Percentiles rank a stretch among this genome's conserved stretches.
Conservation (phyloP, 2,329 filamentous ascomycete genomes). For the Coniochaeta sp. region DNA sequence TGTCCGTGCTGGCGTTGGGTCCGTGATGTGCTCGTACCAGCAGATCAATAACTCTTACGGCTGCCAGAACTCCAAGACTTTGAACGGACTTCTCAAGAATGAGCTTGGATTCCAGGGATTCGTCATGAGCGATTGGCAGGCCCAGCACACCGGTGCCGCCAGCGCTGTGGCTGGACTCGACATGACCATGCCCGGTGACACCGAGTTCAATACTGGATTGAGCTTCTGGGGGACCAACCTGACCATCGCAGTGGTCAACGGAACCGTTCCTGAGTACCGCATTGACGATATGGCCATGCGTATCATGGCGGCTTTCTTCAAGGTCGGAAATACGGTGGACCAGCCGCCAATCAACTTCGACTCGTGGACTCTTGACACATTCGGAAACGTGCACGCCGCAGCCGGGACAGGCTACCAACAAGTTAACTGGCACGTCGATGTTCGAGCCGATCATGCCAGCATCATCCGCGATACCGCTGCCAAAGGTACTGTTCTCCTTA, state of each 20-base stretch:
- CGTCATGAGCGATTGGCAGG: slow-evolving; percentile 51
- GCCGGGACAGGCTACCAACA: slow-evolving; percentile 55
- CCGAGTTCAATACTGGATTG: slow-evolving; percentile 61
- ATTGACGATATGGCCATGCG: slow-evolving; percentile 89
- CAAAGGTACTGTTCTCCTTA: slow-evolving; percentile 80
- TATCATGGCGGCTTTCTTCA: slow-evolving; percentile 66
- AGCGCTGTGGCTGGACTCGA: slow-evolving; percentile 68
- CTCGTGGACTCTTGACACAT: slow-evolving; percentile 77
- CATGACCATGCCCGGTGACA: slow-evolving; percentile 87
- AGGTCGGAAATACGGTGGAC: slow-evolving; percentile 46
- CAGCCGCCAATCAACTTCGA: slow-evolving; percentile 68
- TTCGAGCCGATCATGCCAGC: slow-evolving; percentile 64
- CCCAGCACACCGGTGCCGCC: slow-evolving; percentile 61
- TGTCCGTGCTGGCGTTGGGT: slow-evolving; percentile 44
- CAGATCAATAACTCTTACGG: slow-evolving; percentile 60
- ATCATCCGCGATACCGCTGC: slow-evolving; percentile 72
- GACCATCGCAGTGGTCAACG: slow-evolving; percentile 81
- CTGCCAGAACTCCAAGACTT: slow-evolving; percentile 57
- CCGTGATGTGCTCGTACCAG: slow-evolving; percentile 49
- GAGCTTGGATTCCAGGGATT: slow-evolving; percentile 63
- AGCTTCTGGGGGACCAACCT: slow-evolving; percentile 84
- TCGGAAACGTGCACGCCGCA: slow-evolving; percentile 58
- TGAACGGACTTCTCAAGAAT: slow-evolving; percentile 57
- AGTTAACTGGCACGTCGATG: slow-evolving; percentile 78
- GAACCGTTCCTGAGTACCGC: slow-evolving; percentile 79